Base-by-base conservation (phyloP, 495 filamentous ascomycete genomes). In the Talaromyces ruber region DNA sequence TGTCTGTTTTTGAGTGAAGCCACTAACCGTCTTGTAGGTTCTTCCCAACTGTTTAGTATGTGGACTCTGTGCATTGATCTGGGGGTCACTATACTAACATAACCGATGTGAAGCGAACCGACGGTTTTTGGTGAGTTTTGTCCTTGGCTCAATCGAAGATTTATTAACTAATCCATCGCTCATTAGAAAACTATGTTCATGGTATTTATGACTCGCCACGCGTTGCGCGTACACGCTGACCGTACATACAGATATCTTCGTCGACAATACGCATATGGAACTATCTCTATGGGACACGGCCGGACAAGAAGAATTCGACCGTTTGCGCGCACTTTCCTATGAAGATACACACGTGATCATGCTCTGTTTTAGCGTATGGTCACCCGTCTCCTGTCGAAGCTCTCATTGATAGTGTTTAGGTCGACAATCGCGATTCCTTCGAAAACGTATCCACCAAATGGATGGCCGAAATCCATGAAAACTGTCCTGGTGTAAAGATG, bases 391-490 rank as follows among this genome's bases (percentile, higher is more conserved):
- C 34, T 8, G 21, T 8, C 25, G 5, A 29, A 2, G 59, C 5
- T 34, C 26, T 18, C 18, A 22, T 26, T 63, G 26, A 28, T 14
- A n/a, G 9, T 12, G 39, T 59, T 63, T 60, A 86, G 84, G 81
- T 98, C 69, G 94, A 98, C 73, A 94, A 88, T 70, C 91, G 86
- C 53, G 93, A 97, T 71, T 97, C 93, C 26, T 86, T 98, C 64
- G 94, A 98, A 74, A 98, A 98, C 82, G 91, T 98, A 57, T 92
- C 95, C 69, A 92, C 90, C 60, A 98, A 98, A 76, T 98, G 94
- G 94, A 90, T 97, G 18, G 87, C 90, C 56, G 94, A 98, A 73
- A 98, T 98, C 63, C 90, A 91, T 39, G 95, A 98, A 74, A 97
- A 98, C 72, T 98, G 94, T 74, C 91, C 90, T 16, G 90, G 88